Base-by-base conservation (phyloP, 2,329 filamentous ascomycete species). In the Triangularia setosa region DNA sequence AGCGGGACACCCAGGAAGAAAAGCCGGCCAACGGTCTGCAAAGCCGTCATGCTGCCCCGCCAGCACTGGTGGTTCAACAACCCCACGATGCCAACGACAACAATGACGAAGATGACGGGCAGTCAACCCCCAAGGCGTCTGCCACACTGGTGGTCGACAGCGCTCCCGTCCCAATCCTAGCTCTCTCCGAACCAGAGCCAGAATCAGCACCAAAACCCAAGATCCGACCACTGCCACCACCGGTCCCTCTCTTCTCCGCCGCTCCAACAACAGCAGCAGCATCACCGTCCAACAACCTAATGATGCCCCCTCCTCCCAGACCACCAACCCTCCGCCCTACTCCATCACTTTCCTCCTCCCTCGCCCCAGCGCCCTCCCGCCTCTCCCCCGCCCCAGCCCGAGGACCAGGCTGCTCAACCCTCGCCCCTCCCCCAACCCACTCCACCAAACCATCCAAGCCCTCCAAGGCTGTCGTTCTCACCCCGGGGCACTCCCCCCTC, bases 401-500 rank as follows among this genome's bases (percentile, higher is more conserved):
- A 30, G 58, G 60, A 35, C 68, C 67, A 54, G 68, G 62, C 58
- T 68, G 64, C 67, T 69, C 64, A 65, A 74, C 64, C 64, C 70
- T 88, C 56, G 80, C 82, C 0, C 85, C 83, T 0, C 85, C 86
- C 0, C 83, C 85, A 0, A 82, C 84, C 14, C 83, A 83, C 72
- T 78, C 76, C 30, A 74, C 78, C 52, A 82, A 80, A 64, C 84
- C 85, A 1, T 67, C 77, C 24, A 87, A 86, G 72, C 83, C 84
- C 4, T 84, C 82, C 11, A 85, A 84, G 75, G 91, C 94, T 73
- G 91, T 97, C 4, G 82, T 90, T 8, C 86, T 99, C 4, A 85
- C 88, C n/a, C 95, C 95, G 0, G 94, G 95, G 30, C 93, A 94
- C 80, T 97, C 92, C 1, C 94, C 95, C 0, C 87, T 99, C 12